Base-by-base conservation (phyloP, 768 basidiomycete species). In the Termitomyces sp. region DNA sequence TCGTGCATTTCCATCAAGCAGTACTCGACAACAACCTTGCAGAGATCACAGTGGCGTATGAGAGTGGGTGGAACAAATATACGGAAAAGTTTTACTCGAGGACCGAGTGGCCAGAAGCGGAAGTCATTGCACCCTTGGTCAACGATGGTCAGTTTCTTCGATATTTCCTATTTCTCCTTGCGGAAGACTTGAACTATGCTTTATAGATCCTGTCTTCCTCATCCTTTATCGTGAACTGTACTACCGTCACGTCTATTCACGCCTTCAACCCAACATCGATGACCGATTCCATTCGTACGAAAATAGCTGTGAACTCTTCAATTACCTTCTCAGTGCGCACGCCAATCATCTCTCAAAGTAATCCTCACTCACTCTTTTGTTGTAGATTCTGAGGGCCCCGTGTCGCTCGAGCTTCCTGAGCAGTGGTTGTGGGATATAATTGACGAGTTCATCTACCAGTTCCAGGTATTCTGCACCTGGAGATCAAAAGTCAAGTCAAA, bases 381-480 rank as follows among this genome's bases (percentile, higher is more conserved):
- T 33, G 8, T 66, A 94, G 94, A 98, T 74, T 96, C 94, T 12
- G 94, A 97, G 62, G 92, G 91, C 0, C 96, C 96, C 2, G 94
- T 98, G 0, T 75, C 88, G n/a, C 87, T 98, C 54, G 89, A 96
- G 63, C 86, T 99, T 24, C 96, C 96, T 0, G 93, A 96, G 62
- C 95, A 97, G 73, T 99, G 96, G 96, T 76, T 99, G 8, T 98
- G 96, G 94, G 94, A 96, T 69, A 95, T 96, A 73, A 89, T 96
- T 70, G 94, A 96, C 77, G 94, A 96, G 68, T 96, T 96, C 72
- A 96, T 98, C 67, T 99, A 97, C 76, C 96, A 99, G 73, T 99
- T 95, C 79, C 95, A 96, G 71, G 91, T 91, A 1, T 98, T 97
- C 77, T 92, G 93, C 66, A 86, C 92, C 42, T 98, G 94, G 90